Evolutionary conservation across 257 asterid species (phyloP), one percentile per base, ranked within the genome.

Genomic region (Gynochthodes officinalis): DNA sequence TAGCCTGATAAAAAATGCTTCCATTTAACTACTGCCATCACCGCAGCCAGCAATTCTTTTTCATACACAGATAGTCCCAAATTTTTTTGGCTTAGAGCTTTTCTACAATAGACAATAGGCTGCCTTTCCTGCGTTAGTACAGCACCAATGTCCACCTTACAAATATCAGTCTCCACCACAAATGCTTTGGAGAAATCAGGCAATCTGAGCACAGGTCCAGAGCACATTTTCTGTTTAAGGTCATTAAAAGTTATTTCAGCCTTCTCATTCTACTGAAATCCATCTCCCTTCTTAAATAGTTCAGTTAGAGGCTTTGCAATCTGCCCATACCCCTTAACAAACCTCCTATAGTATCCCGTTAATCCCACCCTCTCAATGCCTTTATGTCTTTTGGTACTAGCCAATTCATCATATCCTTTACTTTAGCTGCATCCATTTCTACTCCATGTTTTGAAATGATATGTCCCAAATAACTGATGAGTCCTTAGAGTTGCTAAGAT

Each of bases 321-420:
- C 1, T 3, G 3, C 1, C 65, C 40, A 57, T 53, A 54, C 1
- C 66, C 25, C 9, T 70, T 33, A 8, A 70, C 8, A 35, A 70
- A 70, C 2, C 50, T 33, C 1, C 28, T n/a, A 13, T 69, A 69
- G 6, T 32, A 35, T 1, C 64, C 28, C 0, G 64, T 57, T 28
- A 50, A 49, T 1, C 73, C 73, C 61, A 58, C 13, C 73, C 62
- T 19, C 73, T 49, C 4, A 52, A 7, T 54, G 53, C 49, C 5
- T 35, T 69, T 1, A 46, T 27, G 30, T 49, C 28, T 7, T 0
- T 16, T 2, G 74, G n/a, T n/a, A n/a, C n/a, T n/a, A 64, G 2
- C 5, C 33, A 1, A 49, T 33, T 65, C 0, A 32, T 27, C 30
- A 69, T 69, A 3, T 16, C 64, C 2, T 50, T 21, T 0, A 69